Percentiles rank a stretch among this genome's conserved stretches.
Conservation (phyloP, 371 early-diverging fungal genomes). For the Mycotypha africana region DNA sequence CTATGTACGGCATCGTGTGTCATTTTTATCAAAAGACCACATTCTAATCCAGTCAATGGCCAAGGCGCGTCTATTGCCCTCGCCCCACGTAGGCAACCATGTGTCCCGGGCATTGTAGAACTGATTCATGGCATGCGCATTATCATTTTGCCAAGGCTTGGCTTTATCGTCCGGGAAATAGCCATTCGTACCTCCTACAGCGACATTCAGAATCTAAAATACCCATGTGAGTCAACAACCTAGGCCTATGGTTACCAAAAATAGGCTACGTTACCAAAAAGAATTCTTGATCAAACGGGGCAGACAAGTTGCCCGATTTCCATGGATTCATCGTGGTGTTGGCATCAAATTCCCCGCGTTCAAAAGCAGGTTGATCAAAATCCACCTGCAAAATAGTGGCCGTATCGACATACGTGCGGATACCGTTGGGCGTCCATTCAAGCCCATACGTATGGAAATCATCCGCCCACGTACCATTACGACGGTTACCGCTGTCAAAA, state of each 20-base stretch:
- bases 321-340: slow-evolving; percentile 49
- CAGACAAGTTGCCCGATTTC: slow-evolving; percentile 41
- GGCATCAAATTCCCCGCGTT: slow-evolving; percentile 42
- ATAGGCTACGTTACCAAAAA: too few species aligned
- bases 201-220: slow-evolving; percentile 59
- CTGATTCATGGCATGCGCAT: slow-evolving; percentile 43
- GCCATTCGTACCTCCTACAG: slow-evolving; percentile 62
- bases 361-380: slow-evolving; percentile 45
- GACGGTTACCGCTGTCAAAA: slow-evolving; percentile 13
- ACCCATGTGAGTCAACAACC: too few species aligned
- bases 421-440: slow-evolving; percentile 58
- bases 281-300: slow-evolving; percentile 66
- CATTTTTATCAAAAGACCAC: slow-evolving; percentile 21
- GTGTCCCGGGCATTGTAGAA: slow-evolving; percentile 43
- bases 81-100: slow-evolving; percentile 56
- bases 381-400: slow-evolving; percentile 48
- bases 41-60: slow-evolving; percentile 56
- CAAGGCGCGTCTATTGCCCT: slow-evolving; percentile 44
- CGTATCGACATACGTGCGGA: slow-evolving; percentile 60
- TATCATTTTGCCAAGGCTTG: slow-evolving; percentile 53
- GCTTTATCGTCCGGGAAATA: slow-evolving; percentile 53
- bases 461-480: slow-evolving; percentile 47
- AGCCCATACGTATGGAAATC: slow-evolving; percentile 43
- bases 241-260: too few species aligned
- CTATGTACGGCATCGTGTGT: background rate